These are phyloP conservation scores for Pleurotus sapidus DNA, from an alignment of 768 basidiomycete species.

Conservation along the genomic window DNA sequence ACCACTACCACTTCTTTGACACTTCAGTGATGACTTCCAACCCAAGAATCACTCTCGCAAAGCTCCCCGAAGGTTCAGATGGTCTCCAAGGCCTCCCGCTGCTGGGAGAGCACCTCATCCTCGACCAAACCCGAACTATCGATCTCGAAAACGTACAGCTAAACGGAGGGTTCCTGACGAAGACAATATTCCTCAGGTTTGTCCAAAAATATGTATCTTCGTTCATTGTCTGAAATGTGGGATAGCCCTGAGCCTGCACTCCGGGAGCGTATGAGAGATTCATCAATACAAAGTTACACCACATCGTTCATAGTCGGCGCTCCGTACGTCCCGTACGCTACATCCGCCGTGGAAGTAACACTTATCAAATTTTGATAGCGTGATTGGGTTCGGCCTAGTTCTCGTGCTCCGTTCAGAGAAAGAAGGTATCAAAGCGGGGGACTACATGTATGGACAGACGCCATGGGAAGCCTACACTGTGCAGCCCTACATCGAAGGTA, in stretches of 20 bases:
- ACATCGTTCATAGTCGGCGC: conserved; percentile 14
- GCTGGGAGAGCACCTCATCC: conserved; percentile 4
- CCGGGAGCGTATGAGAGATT: conserved; percentile 28
- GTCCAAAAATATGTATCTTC: background rate
- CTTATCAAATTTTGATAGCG: background rate
- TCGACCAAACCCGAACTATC: conserved; percentile 14
- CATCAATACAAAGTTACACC: conserved; percentile 13
- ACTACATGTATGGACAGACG: conserved; percentile 27
- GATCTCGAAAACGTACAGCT: conserved; percentile 17
- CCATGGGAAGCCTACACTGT: conserved; percentile 19
- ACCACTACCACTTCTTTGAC: background rate
- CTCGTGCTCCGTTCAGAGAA: conserved; percentile 31
- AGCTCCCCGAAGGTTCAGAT: background rate
- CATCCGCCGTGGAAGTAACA: background rate
- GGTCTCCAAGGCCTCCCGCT: conserved; percentile 1
- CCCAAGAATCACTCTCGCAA: conserved; percentile 1
- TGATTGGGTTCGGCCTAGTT: conserved; percentile 21
- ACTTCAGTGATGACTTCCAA: background rate
- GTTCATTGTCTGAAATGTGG: background rate
- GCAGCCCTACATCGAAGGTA: conserved; percentile 18
- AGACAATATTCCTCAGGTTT: conserved; percentile 16
- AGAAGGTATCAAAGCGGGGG: conserved; percentile 20
- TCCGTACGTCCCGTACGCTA: conserved; percentile 12
- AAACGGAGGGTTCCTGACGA: conserved; percentile 18
- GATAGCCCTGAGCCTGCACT: conserved; percentile 20